Percentiles rank a stretch among this genome's conserved stretches.
phyloP scores from a whole-genome alignment of 208 protist species.

The Trypanosomatidae sp. region DNA sequence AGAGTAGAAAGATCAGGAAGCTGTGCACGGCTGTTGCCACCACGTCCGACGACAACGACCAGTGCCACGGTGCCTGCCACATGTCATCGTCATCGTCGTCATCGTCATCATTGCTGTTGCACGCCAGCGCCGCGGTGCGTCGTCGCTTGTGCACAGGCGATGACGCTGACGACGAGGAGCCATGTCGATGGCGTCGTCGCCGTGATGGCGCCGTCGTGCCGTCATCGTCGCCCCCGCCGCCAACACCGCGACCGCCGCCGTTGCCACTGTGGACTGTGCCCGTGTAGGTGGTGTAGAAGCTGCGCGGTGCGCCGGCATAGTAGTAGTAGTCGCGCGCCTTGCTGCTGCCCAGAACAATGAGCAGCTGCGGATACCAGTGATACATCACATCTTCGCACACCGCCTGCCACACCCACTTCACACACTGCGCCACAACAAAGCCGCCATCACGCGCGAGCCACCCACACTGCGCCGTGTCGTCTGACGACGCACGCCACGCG shows the following conservation, averaged over 20 bases:
- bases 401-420: background rate
- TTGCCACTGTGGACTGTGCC: too few relatives aligned
- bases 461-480: too few relatives aligned
- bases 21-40: constrained; percentile 9
- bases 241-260: too few relatives aligned
- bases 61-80: background rate
- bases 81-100: background rate
- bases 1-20: constrained; percentile 9
- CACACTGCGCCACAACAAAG: background rate
- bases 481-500: too few relatives aligned
- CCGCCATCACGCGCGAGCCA: too few relatives aligned
- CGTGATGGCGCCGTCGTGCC: too few relatives aligned
- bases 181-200: too few relatives aligned
- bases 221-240: too few relatives aligned
- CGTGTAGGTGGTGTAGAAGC: too few relatives aligned
- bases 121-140: background rate
- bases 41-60: constrained; percentile 8
- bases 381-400: constrained; percentile 5
- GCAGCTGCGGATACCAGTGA: constrained; percentile 21
- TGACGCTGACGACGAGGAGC: background rate
- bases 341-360: constrained; percentile 7
- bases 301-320: too few relatives aligned
- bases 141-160: background rate
- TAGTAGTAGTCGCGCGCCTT: background rate
- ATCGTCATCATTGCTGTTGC: background rate